Evolutionary conservation across 805 yeast species (phyloP), one percentile per base, ranked within the genome.

Genomic region (Kregervanrija pseudodelftensis): DNA sequence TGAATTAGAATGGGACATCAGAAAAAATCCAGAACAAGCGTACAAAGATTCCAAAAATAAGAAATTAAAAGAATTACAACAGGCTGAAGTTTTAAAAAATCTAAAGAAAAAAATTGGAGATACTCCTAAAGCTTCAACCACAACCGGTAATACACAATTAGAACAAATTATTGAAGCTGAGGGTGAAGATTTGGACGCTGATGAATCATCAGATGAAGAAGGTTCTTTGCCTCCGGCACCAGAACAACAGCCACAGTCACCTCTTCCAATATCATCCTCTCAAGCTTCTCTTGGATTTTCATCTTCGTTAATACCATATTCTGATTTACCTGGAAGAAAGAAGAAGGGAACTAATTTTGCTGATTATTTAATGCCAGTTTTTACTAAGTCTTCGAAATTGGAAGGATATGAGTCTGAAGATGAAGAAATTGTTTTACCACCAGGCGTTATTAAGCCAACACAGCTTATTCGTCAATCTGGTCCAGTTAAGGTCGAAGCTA

Each of bases 401-500:
- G 66, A 65, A 37, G 65, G 65, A 17, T 64, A 64, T 44, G 93
- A 85, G 57, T 83, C 91, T 12, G 96, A 89, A 62, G 96, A 85
- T 49, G 88, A 82, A 56, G 97, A 90, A 61, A 74, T 88, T 39
- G 80, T 74, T 16, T 70, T 91, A 46, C 99, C 99, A 11, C 80
- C 85, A 2, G 98, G 98, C 12, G 98, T 91, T 15, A 71, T 72
- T 38, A 85, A 83, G 59, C 99, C 99, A 44, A 78, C 75, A 22
- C 69, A 73, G 31, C 77, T 85, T 66, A 73, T 91, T 55, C 85
- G 90, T 59, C 89, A 89, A 62, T 82, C 90, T 28, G 96, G 96
- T 8, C 93, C 96, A 1, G 78, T 89, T 45, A 89, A 85, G 65
- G 90, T 93, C 47, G 99, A 93, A 69, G 95, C 98, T 30, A 93